Percentiles rank a stretch among this genome's conserved stretches.
phyloP scores from a whole-genome alignment of 495 filamentous ascomycete genomes.

The Neurospora pannonica region DNA sequence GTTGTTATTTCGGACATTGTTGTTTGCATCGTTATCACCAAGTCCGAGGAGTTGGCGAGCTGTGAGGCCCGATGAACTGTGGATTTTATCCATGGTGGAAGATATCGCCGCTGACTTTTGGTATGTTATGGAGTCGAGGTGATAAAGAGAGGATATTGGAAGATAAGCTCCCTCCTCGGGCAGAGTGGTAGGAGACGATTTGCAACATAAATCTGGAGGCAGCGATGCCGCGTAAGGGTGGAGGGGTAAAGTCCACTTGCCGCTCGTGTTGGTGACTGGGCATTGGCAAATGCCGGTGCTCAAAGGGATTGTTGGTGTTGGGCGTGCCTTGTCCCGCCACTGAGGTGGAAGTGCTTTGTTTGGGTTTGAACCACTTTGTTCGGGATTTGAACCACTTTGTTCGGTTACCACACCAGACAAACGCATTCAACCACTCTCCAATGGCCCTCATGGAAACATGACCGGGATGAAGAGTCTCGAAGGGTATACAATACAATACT shows the following conservation, averaged over 20 bases:
- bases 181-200: too few species aligned
- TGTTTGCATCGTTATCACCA: neutral
- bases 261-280: neutral
- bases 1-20: neutral
- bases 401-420: too few species aligned
- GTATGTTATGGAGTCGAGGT: too few species aligned
- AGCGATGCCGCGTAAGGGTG: too few species aligned
- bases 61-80: neutral
- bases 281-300: neutral
- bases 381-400: too few species aligned
- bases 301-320: neutral
- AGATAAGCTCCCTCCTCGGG: too few species aligned
- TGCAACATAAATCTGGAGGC: too few species aligned
- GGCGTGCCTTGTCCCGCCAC: neutral
- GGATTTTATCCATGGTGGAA: neutral
- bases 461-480: too few species aligned
- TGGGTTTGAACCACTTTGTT: too few species aligned
- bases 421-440: too few species aligned
- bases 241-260: neutral
- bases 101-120: neutral
- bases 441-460: too few species aligned
- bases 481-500: neutral
- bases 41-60: neutral
- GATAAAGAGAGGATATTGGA: too few species aligned
- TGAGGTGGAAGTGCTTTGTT: neutral